Evolutionary conservation across 805 yeast genomes (phyloP), one percentile per base, ranked within the genome.

Genomic region (Hagleromyces aurorensis): DNA sequence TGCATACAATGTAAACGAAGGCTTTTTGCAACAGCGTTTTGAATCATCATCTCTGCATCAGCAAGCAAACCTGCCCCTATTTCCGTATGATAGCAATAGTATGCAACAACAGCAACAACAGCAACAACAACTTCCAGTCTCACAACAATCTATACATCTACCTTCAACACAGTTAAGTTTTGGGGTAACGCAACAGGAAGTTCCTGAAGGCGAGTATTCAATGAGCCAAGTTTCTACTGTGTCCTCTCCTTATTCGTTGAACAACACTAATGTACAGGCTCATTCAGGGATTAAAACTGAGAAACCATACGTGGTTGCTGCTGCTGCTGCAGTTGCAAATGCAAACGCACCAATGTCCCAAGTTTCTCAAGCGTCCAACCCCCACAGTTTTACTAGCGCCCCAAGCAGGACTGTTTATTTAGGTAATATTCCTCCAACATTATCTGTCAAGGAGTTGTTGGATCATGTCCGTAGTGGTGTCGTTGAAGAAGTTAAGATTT

Each of bases 381-480:
- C 52, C 7, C 36, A 48, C 21, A 62, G 55, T 37, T 61, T 59
- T 40, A 54, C 52, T 14, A 42, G 56, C 22, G 78, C 80, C 2
- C 81, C 81, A 21, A 78, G 86, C 13, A 73, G 96, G 54, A 85
- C 96, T 0, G 94, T 89, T 7, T 84, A 85, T 51, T 64, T 89
- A 46, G 96, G 96, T 10, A 85, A 84, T 51, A 70, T 89, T 21
- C 96, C 97, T 1, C 59, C 69, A n/a, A 81, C 78, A 37, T 68
- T 86, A 34, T 73, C 86, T 12, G 75, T 89, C 4, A 75, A 80
- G 45, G 94, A 84, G 48, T 60, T 91, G 28, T 67, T 89, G 48
- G 87, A 87, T 52, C 93, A 85, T 55, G 95, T 87, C 17, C 73
- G 94, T 44, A 78, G 93, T 18, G 97, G 96, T 18, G 76, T 84